Evolutionary conservation across 2,329 filamentous ascomycete species (phyloP), one percentile per base, ranked within the genome.

Genomic region (Cladophialophora exuberans): DNA sequence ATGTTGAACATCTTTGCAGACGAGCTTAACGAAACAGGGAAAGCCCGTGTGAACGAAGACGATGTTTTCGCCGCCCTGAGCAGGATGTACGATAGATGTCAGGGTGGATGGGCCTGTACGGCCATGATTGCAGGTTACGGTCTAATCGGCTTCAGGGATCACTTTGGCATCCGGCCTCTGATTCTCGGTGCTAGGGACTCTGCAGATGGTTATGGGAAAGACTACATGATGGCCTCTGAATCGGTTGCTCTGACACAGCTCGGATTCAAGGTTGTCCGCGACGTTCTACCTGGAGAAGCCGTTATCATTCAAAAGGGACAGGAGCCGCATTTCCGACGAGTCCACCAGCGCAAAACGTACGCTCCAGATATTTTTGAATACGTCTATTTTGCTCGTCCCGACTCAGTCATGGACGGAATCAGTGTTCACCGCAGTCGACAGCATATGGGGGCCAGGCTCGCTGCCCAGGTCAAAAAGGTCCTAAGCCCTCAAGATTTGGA

Each of bases 181-280:
- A 83, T 89, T 42, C 75, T 96, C 7, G 91, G 91, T 36, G 88
- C 85, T 44, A 83, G 90, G 50, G 80, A 83, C 1, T 90, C 88
- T 1, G 72, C 77, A 11, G 87, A 84, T 33, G 79, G 82, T 30
- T 77, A 82, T 3, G 85, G 84, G 4, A 86, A 74, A 57, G 91
- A 96, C 72, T 96, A 95, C 76, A 90, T 96, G 82, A 83, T 96
- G 77, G 90, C 90, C 1, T 96, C 90, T 0, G 91, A 96, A 72
- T 93, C 88, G 6, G 85, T 96, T 45, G 91, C 90, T 6, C 76
- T 96, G 42, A 82, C 82, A 41, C 90, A 95, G 70, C 85, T 93
- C 43, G 90, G 90, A 13, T 96, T 94, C 75, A 78, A 72, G 28
- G 79, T 90, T 67, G 86, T 95, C 64, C 73, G 80, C 33, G 88